A percentile compares a stretch with the other conserved stretches of the same genome.
Evolutionary conservation across 2,329 filamentous ascomycete species (phyloP).

Genomic region (Drechslera avenae): DNA sequence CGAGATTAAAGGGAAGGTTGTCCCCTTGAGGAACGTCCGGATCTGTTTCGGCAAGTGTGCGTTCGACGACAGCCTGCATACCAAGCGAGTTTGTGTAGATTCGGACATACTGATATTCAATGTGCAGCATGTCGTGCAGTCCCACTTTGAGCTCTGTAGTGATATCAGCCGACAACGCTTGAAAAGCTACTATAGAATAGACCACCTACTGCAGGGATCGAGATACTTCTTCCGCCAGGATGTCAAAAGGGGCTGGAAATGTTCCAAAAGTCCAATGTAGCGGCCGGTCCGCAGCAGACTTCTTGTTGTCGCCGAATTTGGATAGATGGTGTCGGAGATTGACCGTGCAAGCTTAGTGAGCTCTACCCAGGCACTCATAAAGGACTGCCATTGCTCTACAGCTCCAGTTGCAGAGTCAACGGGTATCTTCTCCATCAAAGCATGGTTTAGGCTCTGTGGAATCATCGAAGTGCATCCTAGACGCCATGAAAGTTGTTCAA

Average conservation of each 20-base stretch:
- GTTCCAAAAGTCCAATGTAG: constrained; percentile 57
- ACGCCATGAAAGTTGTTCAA: constrained; percentile 58
- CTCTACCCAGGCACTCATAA: constrained; percentile 59
- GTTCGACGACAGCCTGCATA: constrained; percentile 63
- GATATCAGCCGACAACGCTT: constrained; percentile 5
- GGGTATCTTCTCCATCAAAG: constrained; percentile 48
- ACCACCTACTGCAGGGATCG: constrained; percentile 43
- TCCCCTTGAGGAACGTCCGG: constrained; percentile 45
- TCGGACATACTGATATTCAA: constrained; percentile 57
- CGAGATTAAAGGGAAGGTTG: constrained; percentile 52
- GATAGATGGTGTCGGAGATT: constrained; percentile 60
- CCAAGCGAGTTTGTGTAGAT: constrained; percentile 57
- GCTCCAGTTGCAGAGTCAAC: constrained; percentile 45
- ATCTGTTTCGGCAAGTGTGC: constrained; percentile 52
- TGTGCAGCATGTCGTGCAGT: constrained; percentile 57
- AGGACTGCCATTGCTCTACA: constrained; percentile 55
- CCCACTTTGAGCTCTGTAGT: constrained; percentile 41
- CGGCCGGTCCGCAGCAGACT: constrained; percentile 54
- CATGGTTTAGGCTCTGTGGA: constrained; percentile 52
- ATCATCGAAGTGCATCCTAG: constrained; percentile 60
- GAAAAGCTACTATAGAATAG: no score
- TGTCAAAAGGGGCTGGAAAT: constrained; percentile 51
- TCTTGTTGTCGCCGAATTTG: constrained; percentile 49
- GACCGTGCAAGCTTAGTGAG: constrained; percentile 55
- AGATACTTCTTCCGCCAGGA: constrained; percentile 50